These are phyloP conservation scores for Daldinia decipiens DNA, from an alignment of 495 filamentous ascomycete species.

Conservation along the genomic window DNA sequence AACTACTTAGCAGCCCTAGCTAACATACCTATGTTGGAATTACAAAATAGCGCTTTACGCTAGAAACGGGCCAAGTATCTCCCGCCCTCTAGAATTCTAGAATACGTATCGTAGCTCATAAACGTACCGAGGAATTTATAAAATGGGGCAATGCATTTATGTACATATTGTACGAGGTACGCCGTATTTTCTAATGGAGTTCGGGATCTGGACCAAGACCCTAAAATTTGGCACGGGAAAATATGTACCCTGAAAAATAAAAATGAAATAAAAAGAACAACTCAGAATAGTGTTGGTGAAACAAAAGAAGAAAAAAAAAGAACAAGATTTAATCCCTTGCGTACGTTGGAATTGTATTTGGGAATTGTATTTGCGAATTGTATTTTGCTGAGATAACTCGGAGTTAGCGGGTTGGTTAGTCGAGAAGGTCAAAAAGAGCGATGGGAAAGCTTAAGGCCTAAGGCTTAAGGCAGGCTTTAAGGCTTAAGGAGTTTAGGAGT, in stretches of 20 bases:
- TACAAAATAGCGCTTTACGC: background rate
- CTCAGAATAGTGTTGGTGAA: background rate
- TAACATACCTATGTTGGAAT: background rate
- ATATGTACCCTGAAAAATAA: background rate
- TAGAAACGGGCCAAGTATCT: conserved; percentile 28
- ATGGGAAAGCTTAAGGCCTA: too few species aligned
- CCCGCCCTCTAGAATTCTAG: conserved; percentile 15
- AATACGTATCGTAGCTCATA: background rate
- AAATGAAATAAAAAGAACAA: background rate
- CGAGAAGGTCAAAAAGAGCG: background rate
- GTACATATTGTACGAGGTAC: too few species aligned
- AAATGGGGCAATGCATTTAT: conserved; percentile 11
- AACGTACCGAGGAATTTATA: conserved; percentile 7
- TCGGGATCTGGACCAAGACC: conserved; percentile 21
- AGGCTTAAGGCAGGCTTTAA: too few species aligned
- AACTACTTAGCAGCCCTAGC: too few species aligned
- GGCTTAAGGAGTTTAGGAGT: conserved; percentile 3
- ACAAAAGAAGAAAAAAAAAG: background rate
- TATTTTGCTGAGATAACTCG: conserved; percentile 20
- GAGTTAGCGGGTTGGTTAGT: conserved; percentile 27
- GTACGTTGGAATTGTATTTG: background rate
- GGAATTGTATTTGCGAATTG: too few species aligned
- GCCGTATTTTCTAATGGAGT: conserved; percentile 24
- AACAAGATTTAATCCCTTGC: background rate
- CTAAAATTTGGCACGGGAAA: background rate